phyloP scores from a whole-genome alignment of 208 protist genomes.

The Leishmania guyanensis region DNA sequence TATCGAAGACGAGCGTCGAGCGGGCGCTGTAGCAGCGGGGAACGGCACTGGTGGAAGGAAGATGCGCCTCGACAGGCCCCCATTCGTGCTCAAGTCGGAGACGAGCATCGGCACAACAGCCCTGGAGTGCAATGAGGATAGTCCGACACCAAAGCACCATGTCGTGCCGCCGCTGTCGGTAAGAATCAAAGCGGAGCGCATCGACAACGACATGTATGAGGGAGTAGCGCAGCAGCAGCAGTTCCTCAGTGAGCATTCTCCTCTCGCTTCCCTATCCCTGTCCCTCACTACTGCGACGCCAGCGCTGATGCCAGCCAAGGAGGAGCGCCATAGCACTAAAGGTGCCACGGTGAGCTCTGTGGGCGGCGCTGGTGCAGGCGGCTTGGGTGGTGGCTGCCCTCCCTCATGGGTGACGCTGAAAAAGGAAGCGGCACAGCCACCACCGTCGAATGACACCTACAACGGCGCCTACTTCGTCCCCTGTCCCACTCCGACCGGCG shows the following conservation, averaged over 20 bases:
- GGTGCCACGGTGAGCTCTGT: not conserved
- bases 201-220: not conserved
- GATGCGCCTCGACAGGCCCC: not conserved
- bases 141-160: not conserved
- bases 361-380: not conserved
- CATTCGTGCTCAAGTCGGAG: not conserved
- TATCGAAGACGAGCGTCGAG: constrained; percentile 28
- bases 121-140: not conserved
- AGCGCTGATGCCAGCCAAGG: not conserved
- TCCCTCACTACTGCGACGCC: not conserved
- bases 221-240: not conserved
- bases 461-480: constrained; percentile 31
- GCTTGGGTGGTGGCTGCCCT: constrained; percentile 1
- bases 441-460: not conserved
- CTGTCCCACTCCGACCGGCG: constrained; percentile 16
- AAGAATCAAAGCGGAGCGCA: not conserved
- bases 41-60: constrained; percentile 10
- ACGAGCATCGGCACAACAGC: not conserved
- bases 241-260: not conserved
- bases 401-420: constrained; percentile 23
- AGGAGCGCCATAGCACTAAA: not conserved
- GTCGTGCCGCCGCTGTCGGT: not conserved
- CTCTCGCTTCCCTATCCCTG: not conserved
- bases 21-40: constrained; percentile 15
- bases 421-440: not conserved